phyloP scores from a whole-genome alignment of 192 early-diverging fungal species.

The Gamsiella multidivaricata region DNA sequence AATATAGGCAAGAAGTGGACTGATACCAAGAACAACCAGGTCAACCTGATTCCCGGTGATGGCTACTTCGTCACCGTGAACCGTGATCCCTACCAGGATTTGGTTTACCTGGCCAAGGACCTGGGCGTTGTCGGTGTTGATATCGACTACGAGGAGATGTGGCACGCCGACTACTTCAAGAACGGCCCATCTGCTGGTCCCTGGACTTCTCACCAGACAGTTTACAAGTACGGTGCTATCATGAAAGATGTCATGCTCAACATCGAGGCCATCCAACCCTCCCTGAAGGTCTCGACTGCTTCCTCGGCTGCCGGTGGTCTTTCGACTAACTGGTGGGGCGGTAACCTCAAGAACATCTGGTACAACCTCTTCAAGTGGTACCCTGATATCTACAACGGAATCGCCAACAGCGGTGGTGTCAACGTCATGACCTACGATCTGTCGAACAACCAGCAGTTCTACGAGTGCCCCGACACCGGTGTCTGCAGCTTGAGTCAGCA shows the following conservation, averaged over 20 bases:
- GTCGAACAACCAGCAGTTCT: conserved; percentile 41
- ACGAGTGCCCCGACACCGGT: conserved; percentile 38
- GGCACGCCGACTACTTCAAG: conserved; percentile 52
- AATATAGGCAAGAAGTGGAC: conserved; percentile 27
- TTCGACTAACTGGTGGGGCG: conserved; percentile 53
- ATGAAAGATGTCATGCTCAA: conserved; percentile 46
- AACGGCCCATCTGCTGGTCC: conserved; percentile 31
- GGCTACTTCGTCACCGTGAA: conserved; percentile 29
- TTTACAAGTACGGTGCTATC: conserved; percentile 49
- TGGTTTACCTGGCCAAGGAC: conserved; percentile 50
- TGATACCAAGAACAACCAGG: conserved; percentile 27
- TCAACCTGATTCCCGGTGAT: conserved; percentile 29
- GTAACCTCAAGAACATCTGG: conserved; percentile 56
- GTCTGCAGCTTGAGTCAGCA: conserved; percentile 38
- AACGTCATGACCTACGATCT: conserved; percentile 53
- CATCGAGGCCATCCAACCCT: conserved; percentile 36
- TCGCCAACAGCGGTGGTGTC: conserved; percentile 41
- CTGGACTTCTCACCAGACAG: conserved; percentile 52
- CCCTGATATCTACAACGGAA: conserved; percentile 36
- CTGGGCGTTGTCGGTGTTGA: conserved; percentile 45
- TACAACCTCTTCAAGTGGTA: conserved; percentile 48
- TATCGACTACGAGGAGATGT: conserved; percentile 53
- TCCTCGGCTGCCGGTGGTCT: conserved; percentile 51
- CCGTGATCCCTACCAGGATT: conserved; percentile 52
- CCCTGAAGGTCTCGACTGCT: conserved; percentile 30